Evolutionary conservation across 208 protist genomes (phyloP).

Genomic region (Leishmania tropica): DNA sequence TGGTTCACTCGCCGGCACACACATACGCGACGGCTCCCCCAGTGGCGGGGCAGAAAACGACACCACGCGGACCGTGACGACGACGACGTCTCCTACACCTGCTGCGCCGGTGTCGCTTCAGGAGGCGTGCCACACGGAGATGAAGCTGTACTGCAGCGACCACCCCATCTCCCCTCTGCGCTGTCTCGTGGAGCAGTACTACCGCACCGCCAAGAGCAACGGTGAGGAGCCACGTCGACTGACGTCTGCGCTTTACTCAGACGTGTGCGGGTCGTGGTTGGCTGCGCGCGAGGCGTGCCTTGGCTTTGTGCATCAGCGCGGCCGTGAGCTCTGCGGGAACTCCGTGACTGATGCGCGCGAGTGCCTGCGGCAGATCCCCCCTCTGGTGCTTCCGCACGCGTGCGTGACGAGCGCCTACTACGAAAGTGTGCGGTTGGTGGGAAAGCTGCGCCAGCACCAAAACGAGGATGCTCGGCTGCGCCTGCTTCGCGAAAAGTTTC

Average conservation of each 20-base stretch:
- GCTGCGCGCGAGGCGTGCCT: slow-evolving; percentile 63
- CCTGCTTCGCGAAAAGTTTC: neutral
- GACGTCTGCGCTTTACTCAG: slow-evolving; percentile 20
- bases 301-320: slow-evolving; percentile 34
- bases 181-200: slow-evolving; percentile 32
- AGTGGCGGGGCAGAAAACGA: neutral
- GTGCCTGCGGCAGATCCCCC: slow-evolving; percentile 63
- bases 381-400: slow-evolving; percentile 33
- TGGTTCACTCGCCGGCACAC: slow-evolving; percentile 23
- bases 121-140: slow-evolving; percentile 31
- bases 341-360: slow-evolving; percentile 37
- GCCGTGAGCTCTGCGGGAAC: slow-evolving; percentile 31
- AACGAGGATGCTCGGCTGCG: slow-evolving; percentile 16
- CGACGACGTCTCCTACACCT: neutral
- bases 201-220: neutral
- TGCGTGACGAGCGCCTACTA: slow-evolving; percentile 80
- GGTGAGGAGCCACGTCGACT: neutral
- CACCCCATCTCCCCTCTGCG: slow-evolving; percentile 16
- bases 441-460: slow-evolving; percentile 39
- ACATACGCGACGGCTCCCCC: neutral
- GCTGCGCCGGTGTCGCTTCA: slow-evolving; percentile 20
- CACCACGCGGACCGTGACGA: neutral
- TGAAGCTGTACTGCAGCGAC: slow-evolving; percentile 29
- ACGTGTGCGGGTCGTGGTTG: slow-evolving; percentile 62
- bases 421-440: slow-evolving; percentile 65